Evolutionary conservation across 2,329 filamentous ascomycete genomes (phyloP), one percentile per base, ranked within the genome.

Genomic region (Penicillium hesseltinei): DNA sequence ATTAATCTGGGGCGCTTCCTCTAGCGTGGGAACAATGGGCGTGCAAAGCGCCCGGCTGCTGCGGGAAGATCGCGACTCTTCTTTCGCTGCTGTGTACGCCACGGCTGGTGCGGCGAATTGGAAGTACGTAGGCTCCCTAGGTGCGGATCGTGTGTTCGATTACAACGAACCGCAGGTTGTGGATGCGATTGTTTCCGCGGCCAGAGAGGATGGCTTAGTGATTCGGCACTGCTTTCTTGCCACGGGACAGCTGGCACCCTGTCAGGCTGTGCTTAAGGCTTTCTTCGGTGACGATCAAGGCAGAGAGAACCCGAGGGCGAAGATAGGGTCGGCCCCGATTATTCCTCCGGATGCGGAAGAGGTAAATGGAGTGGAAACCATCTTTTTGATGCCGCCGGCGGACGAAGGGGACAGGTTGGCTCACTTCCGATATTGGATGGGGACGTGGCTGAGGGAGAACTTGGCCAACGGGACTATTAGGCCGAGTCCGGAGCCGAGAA

Each of bases 1-100:
- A 3, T 50, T 80, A 0, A 69, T 80, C 33, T 80, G 77, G 78
- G 78, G 78, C 1, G 78, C 73, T 4, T 78, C 76, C 10, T 79
- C 77, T 0, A 80, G 78, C 44, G 73, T 80, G 2, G 78, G 77
- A 2, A 76, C 72, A 0, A 77, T 80, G 74, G 75, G 74, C 0
- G 76, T 80, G 4, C 77, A 80, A 58, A 71, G 51, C 3, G 77
- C 72, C 8, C 69, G 70, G 4, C 2, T 76, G 4, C 58, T 80
- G 17, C 71, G 74, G 1, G 63, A 75, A 10, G 67, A 78, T 52
- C 55, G 5, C 1, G 50, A 45, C 23, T 73, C 75, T 51, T 51
- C 69, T 19, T 68, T 76, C 42, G 71, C 70, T 0, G 73, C 75
- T 3, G 77, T 80, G 5, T 80, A 80, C 31, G 76, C 77, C 7